phyloP scores from a whole-genome alignment of 169 alveolate species.

The Condylostoma magnum region DNA sequence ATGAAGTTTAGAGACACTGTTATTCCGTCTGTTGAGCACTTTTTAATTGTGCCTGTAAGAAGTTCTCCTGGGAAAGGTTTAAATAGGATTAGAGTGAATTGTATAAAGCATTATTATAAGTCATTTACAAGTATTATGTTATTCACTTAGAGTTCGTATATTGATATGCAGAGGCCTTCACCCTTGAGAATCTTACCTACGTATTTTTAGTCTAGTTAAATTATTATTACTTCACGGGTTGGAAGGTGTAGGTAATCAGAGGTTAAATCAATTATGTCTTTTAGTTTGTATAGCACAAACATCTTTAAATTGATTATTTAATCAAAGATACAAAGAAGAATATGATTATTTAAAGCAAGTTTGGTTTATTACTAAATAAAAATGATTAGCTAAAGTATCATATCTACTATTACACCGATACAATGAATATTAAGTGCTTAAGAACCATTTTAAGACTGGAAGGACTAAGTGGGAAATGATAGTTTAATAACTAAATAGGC shows the following conservation, averaged over 20 bases:
- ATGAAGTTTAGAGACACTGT: not conserved
- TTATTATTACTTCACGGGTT: not conserved
- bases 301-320: too few species aligned
- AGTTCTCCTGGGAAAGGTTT: slow-evolving; percentile 25
- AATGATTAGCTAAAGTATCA: too few species aligned
- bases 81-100: not conserved
- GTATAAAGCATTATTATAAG: not conserved
- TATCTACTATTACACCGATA: too few species aligned
- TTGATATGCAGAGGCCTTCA: slow-evolving; percentile 20
- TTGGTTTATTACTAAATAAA: too few species aligned
- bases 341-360: too few species aligned
- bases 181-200: slow-evolving; percentile 15
- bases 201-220: not conserved
- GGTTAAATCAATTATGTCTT: not conserved
- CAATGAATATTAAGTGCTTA: too few species aligned
- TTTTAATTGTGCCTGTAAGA: slow-evolving; percentile 8
- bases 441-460: too few species aligned
- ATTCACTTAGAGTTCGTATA: not conserved
- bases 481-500: too few species aligned
- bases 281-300: slow-evolving; percentile 5
- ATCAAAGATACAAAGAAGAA: too few species aligned
- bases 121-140: not conserved
- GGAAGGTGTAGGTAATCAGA: not conserved
- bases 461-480: too few species aligned
- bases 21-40: slow-evolving; percentile 10